Evolutionary conservation across 208 protist genomes (phyloP), one percentile per base, ranked within the genome.

Genomic region (Phytomonas francai): DNA sequence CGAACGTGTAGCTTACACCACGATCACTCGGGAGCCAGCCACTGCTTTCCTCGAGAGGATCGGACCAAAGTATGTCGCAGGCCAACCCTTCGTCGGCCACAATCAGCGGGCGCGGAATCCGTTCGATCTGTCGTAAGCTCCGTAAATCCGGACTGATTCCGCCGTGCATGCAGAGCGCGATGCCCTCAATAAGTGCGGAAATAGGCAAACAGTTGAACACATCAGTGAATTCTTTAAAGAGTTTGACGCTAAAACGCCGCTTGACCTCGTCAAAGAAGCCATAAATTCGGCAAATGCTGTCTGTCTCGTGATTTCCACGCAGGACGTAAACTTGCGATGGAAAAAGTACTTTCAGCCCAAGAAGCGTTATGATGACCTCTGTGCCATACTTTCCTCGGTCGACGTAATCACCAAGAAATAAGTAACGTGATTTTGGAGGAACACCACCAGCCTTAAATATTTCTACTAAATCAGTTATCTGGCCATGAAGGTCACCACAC

Each of bases 361-460:
- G 84, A 27, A 98, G 80, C 59, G 97, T 70, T 27, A 69, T 79
- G 22, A 94, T 79, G 19, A 94, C 97, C 77, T 99, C 97, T 7
- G 99, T 77, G 27, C 83, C 90, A 39, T 99, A 93, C 72, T 97
- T 95, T 33, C 98, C 98, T 73, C 98, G 90, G 67, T 99, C 98
- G 0, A 99, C 98, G 80, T 99, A 99, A 75, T 99, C 98, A 32
- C 98, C 98, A 5, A 99, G 84, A 81, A 99, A 99, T 14, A 99
- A 81, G 73, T 99, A 99, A 92, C 97, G 33, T 51, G 80, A 81
- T 28, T 74, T 59, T 2, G 80, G 76, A 16, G 94, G 93, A 33
- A 79, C 68, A 4, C 94, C 95, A 30, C 92, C 92, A 36, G 89
- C 78, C 67, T 95, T 90, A 57, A 98, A 97, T 36, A 99, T 81